These are phyloP conservation scores for Raphidocelis subcapitata DNA, from an alignment of 139 green algal species.

Conservation along the genomic window DNA sequence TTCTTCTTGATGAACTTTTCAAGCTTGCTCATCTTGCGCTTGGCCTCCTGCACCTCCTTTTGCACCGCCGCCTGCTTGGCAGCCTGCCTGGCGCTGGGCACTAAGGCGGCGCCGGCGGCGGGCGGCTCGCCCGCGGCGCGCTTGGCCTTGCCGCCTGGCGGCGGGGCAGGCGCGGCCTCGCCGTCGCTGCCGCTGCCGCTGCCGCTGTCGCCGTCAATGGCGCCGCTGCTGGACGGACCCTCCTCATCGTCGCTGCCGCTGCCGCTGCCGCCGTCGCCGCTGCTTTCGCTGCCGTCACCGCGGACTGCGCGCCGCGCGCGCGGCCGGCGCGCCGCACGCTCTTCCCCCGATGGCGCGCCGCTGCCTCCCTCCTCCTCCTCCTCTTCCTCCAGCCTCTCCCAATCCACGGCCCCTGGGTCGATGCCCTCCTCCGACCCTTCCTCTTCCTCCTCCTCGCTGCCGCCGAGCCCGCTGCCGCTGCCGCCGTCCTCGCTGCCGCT, in stretches of 20 bases:
- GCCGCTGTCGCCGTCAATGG: conserved; percentile 2
- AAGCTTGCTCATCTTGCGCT: conserved; percentile 2
- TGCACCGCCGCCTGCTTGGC: not conserved
- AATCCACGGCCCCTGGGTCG: not conserved
- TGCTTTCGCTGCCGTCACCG: not conserved
- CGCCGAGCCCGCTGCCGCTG: no score
- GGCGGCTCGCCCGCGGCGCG: not conserved
- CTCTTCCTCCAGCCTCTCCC: not conserved
- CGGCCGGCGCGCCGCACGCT: no score
- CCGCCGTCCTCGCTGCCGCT: conserved; percentile 1
- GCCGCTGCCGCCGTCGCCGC: not conserved
- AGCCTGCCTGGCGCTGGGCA: conserved; percentile 4
- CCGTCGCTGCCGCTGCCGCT: not conserved
- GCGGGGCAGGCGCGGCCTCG: not conserved
- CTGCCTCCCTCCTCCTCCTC: no score
- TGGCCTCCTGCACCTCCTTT: not conserved
- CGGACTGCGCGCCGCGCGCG: not conserved
- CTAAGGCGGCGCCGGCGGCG: not conserved
- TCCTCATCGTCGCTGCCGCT: not conserved
- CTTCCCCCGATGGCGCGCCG: no score
- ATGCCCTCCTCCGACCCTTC: not conserved
- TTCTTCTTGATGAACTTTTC: conserved; percentile 28
- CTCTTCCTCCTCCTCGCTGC: not conserved
- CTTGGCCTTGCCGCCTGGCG: no score
- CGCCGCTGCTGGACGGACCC: not conserved